These are phyloP conservation scores for Coix lacrymajobi DNA, from an alignment of 176 grass and related monocot genomes.

Conservation along the genomic window DNA sequence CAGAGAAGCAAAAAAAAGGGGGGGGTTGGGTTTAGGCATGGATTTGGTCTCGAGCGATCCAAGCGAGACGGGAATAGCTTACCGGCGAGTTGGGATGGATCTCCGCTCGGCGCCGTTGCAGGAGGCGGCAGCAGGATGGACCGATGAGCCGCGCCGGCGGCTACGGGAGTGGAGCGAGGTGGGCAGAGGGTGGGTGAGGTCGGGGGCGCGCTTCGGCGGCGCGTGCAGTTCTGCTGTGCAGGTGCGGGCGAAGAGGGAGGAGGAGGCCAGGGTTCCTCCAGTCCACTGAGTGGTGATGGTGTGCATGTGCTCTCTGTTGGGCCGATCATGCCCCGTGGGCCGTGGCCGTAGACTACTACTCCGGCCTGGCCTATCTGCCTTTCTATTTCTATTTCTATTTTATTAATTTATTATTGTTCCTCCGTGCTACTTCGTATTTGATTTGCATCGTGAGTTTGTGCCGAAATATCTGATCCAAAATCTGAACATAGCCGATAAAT, in stretches of 20 bases:
- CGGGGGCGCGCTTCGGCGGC: neutral
- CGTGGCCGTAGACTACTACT: neutral
- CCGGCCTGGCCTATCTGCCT: neutral
- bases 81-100: neutral
- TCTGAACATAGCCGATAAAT: no score
- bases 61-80: neutral
- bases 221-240: neutral
- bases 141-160: neutral
- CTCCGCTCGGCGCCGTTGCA: neutral
- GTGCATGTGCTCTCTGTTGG: neutral
- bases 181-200: neutral
- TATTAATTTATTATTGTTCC: no score
- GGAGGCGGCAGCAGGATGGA: neutral
- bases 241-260: neutral
- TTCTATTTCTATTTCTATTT: neutral
- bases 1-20: neutral
- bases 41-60: neutral
- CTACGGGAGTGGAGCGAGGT: neutral
- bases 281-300: neutral
- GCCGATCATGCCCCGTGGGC: neutral
- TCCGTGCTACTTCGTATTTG: no score
- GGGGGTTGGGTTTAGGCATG: neutral
- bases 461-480: no score
- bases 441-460: no score
- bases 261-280: neutral